Evolutionary conservation across 1,284 basidiomycete genomes (phyloP), one percentile per base, ranked within the genome.

Genomic region (Boletellus dicymbophilus): DNA sequence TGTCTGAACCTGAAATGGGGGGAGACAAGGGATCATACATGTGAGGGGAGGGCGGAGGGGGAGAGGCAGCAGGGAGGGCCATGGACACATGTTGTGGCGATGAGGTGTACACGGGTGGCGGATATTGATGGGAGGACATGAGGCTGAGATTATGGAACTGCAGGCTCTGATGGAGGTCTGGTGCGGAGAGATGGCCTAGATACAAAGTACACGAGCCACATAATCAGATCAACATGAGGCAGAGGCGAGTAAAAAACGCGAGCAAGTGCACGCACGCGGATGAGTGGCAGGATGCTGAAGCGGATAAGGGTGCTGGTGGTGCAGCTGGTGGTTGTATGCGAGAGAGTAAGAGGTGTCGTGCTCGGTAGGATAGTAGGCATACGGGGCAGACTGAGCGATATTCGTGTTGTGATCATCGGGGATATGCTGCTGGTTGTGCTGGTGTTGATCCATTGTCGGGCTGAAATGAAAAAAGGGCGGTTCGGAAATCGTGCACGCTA

Each of bases 1-100:
- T 87, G 72, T 90, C 88, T 73, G 88, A 90, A 73, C 88, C 88
- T 72, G 87, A 90, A 65, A 89, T 76, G 71, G 85, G 86, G 69
- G 88, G 88, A 48, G 87, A 88, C 62, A 89, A 74, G 66, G 88
- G 82, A 72, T 87, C 85, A 71, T 89, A 89, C 72, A 86, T 79
- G 73, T 84, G 79, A 69, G 88, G 87, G 58, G 84, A 87, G 58
- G 81, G 80, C 57, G 88, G 84, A 67, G 87, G 82, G 66, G 87
- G 84, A 61, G 78, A 79, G 58, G 61, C 68, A 52, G 72, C 68
- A 58, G 79, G 75, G 57, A 79, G 67, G 52, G 70, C 72, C 70
- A 81, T 70, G 58, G 68, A 68, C 64, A 76, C 76, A 78, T 78
- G 79, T 67, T 75, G 72, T 65, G 72, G 67, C 68, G 79, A 76